Evolutionary conservation across 768 basidiomycete species (phyloP).

Genomic region (Leccinum fibrillosum): DNA sequence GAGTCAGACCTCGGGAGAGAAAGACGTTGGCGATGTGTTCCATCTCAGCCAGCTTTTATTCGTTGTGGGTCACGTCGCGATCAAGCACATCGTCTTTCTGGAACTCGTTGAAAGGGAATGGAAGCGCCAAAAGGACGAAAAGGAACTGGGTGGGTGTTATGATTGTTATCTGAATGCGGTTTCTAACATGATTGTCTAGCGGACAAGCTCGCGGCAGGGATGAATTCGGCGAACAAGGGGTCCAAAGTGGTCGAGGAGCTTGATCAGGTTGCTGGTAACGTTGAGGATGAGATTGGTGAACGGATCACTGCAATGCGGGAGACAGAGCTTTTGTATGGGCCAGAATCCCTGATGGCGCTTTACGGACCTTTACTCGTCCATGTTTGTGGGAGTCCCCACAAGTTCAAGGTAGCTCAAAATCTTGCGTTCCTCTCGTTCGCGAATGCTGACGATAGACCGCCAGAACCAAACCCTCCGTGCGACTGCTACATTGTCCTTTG

Average conservation of each 20-base stretch:
- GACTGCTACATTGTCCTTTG: constrained; percentile 83
- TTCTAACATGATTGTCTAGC: constrained; percentile 35
- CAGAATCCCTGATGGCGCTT: constrained; percentile 72
- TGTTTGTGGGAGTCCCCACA: constrained; percentile 86
- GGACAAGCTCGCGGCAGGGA: constrained; percentile 53
- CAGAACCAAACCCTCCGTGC: constrained; percentile 86
- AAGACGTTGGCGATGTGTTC: constrained; percentile 78
- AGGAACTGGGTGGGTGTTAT: constrained; percentile 58
- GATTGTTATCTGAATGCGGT: not conserved
- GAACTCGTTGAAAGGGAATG: constrained; percentile 95
- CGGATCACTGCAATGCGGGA: constrained; percentile 82
- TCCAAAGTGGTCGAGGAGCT: constrained; percentile 79
- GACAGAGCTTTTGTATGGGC: constrained; percentile 81
- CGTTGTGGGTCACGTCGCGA: constrained; percentile 92
- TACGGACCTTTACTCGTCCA: constrained; percentile 91
- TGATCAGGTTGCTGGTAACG: constrained; percentile 95
- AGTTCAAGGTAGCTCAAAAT: constrained; percentile 66
- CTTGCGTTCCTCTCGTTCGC: not conserved
- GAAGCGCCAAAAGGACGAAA: constrained; percentile 94
- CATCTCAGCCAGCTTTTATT: constrained; percentile 92
- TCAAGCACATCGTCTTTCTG: constrained; percentile 96
- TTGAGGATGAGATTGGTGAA: constrained; percentile 98
- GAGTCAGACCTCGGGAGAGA: constrained; percentile 23
- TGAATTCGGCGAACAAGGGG: constrained; percentile 35
- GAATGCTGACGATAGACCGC: constrained; percentile 5